Evolutionary conservation across 345 rosid genomes (phyloP).

Genomic region (Gossypium rotundifolium): DNA sequence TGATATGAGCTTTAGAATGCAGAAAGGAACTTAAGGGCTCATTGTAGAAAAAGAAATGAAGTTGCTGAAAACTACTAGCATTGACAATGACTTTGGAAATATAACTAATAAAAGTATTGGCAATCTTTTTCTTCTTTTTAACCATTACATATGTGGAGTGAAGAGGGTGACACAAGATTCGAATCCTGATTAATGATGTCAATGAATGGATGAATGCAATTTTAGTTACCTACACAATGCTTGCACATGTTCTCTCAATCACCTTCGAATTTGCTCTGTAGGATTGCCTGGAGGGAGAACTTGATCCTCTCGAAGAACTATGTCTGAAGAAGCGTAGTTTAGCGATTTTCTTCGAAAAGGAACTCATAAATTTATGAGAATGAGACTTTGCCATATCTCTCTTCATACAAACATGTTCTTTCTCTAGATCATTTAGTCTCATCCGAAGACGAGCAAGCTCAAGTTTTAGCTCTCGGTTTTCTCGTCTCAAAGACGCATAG

Average conservation of each 20-base stretch:
- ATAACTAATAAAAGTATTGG: too few species aligned
- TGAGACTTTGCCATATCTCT: constrained; percentile 87
- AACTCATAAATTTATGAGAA: constrained; percentile 74
- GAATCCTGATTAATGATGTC: too few species aligned
- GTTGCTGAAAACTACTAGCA: too few species aligned
- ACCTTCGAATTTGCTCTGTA: constrained; percentile 74
- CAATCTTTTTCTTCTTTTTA: too few species aligned
- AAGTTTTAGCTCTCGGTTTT: constrained; percentile 81
- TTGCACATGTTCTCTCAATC: constrained; percentile 46
- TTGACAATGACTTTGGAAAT: too few species aligned
- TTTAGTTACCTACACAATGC: neutral
- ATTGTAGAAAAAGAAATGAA: too few species aligned
- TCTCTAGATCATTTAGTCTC: constrained; percentile 93
- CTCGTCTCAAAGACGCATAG: constrained; percentile 85
- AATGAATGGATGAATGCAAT: neutral
- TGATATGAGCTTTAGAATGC: too few species aligned
- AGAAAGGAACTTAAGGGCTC: too few species aligned
- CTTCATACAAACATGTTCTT: constrained; percentile 93
- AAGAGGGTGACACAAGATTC: too few species aligned
- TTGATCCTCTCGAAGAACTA: constrained; percentile 81
- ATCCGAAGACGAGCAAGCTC: constrained; percentile 81
- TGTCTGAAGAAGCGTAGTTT: constrained; percentile 70
- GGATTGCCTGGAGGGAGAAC: constrained; percentile 84
- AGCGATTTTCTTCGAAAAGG: constrained; percentile 82
- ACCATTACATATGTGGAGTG: too few species aligned